A percentile compares a stretch with the other conserved stretches of the same genome.
These are phyloP conservation scores for Globisporangium takayamanum DNA, from an alignment of 352 stramenopile genomes.

Conservation along the genomic window DNA sequence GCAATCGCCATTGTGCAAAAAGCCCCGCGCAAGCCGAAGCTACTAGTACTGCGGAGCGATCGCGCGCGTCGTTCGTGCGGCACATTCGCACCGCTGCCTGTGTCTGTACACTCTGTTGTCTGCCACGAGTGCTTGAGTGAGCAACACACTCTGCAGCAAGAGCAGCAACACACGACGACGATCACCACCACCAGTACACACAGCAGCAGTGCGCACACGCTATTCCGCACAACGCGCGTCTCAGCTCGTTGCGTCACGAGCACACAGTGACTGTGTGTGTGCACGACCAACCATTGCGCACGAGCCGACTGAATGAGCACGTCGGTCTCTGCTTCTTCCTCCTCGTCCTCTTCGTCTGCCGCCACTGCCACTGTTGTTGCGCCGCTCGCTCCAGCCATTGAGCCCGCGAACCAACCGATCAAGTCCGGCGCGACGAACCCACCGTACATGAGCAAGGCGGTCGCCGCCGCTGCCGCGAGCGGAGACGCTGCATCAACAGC, in stretches of 20 bases:
- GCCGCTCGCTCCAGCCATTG: slow-evolving; percentile 11
- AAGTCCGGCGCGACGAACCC: slow-evolving; percentile 1
- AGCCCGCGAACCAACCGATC: slow-evolving; percentile 16
- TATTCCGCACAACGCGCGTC: no score
- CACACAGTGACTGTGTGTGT: neutral
- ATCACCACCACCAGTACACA: no score
- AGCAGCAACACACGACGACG: no score
- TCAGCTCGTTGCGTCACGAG: neutral
- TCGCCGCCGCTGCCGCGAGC: neutral
- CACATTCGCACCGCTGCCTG: no score
- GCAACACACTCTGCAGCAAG: no score
- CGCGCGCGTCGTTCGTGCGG: no score
- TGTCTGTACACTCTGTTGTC: no score
- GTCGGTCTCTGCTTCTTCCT: neutral
- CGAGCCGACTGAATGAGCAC: slow-evolving; percentile 12
- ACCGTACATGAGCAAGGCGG: slow-evolving; percentile 12
- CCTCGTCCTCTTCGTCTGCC: neutral
- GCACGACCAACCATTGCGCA: neutral
- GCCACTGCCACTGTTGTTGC: neutral
- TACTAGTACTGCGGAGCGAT: no score
- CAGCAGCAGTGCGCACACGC: no score
- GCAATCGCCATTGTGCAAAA: no score
- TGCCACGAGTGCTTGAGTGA: no score
- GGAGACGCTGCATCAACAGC: neutral
- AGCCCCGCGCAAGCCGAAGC: no score